Evolutionary conservation across 805 yeast species (phyloP).

Genomic region (Tetrapisispora fleetii): DNA sequence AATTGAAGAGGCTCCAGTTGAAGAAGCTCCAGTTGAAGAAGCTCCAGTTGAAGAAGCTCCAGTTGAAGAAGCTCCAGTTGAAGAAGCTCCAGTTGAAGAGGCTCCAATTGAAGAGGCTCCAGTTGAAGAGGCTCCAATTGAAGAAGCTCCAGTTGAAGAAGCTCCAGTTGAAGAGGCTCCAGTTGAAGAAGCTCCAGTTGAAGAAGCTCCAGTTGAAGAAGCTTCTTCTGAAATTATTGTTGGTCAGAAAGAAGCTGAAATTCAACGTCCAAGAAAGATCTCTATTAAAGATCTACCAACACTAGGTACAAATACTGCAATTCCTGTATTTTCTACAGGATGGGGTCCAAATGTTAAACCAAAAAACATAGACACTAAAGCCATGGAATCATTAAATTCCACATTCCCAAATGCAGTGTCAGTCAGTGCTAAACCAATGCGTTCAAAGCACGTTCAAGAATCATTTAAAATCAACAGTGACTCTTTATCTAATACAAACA

Average conservation of each 20-base stretch:
- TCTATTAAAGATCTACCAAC: slow-evolving; percentile 46
- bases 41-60: background rate
- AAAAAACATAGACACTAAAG: slow-evolving; percentile 13
- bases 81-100: background rate
- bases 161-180: slow-evolving; percentile 26
- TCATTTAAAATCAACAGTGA: slow-evolving; percentile 64
- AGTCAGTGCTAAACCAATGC: slow-evolving; percentile 34
- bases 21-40: background rate
- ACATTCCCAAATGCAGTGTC: slow-evolving; percentile 6
- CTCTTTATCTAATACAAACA: slow-evolving; percentile 51
- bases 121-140: background rate
- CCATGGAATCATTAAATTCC: slow-evolving; percentile 12
- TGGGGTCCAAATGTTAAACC: slow-evolving; percentile 40
- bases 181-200: slow-evolving; percentile 36
- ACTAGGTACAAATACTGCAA: slow-evolving; percentile 38
- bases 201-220: slow-evolving; percentile 1
- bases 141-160: slow-evolving; percentile 1
- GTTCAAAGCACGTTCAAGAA: slow-evolving; percentile 59
- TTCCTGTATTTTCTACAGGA: slow-evolving; percentile 17
- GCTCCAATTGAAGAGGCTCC: background rate
- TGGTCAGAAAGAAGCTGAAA: background rate
- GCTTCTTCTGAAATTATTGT: background rate
- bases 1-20: background rate
- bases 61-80: background rate
- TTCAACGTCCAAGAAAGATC: slow-evolving; percentile 10